Evolutionary conservation across 257 asterid species (phyloP).

Genomic region (Jasminum sambac): DNA sequence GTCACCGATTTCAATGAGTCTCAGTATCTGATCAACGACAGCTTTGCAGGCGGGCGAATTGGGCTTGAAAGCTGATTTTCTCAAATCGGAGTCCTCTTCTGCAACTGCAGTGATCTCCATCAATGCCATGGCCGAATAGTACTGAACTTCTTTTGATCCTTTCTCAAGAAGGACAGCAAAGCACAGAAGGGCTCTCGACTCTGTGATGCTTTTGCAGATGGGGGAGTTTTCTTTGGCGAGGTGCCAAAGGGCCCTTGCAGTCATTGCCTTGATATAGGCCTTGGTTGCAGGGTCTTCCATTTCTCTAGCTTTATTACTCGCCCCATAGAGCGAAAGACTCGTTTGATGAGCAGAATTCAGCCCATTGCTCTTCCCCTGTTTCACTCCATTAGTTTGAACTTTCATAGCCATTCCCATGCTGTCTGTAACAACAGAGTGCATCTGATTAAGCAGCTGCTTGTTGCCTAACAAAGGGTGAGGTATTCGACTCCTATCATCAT

Average conservation of each 20-base stretch:
- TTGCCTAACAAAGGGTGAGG: constrained; percentile 43
- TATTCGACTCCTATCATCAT: constrained; percentile 40
- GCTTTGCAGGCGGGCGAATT: constrained; percentile 48
- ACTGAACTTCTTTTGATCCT: constrained; percentile 63
- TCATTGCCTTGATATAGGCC: constrained; percentile 73
- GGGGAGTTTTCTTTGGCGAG: constrained; percentile 66
- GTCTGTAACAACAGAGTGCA: constrained; percentile 53
- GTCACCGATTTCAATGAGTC: constrained; percentile 32
- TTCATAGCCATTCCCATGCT: constrained; percentile 68
- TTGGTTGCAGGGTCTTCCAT: constrained; percentile 73
- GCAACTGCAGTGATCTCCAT: constrained; percentile 51
- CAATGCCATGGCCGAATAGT: constrained; percentile 77
- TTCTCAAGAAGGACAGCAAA: constrained; percentile 71
- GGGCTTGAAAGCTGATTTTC: constrained; percentile 50
- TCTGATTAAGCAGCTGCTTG: constrained; percentile 40
- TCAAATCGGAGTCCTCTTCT: constrained; percentile 39
- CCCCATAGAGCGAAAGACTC: constrained; percentile 37
- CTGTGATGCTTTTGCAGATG: constrained; percentile 80
- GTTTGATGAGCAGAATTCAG: constrained; percentile 32
- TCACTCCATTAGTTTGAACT: constrained; percentile 18
- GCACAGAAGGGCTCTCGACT: constrained; percentile 71
- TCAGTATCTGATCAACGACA: constrained; percentile 40
- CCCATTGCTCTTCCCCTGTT: constrained; percentile 27
- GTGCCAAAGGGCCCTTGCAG: constrained; percentile 80
- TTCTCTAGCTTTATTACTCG: constrained; percentile 58